Evolutionary conservation across 129 eudicot genomes (phyloP), one percentile per base, ranked within the genome.

Genomic region (Sambucus nigra): DNA sequence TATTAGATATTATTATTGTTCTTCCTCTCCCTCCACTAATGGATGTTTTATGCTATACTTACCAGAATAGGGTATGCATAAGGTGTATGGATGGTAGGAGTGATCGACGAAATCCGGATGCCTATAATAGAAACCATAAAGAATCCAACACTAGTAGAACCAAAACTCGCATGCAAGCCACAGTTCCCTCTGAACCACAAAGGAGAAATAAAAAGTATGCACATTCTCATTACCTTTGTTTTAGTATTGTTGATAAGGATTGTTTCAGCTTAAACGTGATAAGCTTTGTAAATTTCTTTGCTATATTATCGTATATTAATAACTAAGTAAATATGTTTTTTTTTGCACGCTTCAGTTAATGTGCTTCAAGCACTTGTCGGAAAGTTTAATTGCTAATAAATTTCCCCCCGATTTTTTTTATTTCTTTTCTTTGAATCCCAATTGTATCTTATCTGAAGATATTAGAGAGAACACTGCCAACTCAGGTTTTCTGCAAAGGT

Each of bases 311-410:
- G n/a, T n/a, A n/a, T n/a, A n/a, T n/a, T n/a, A n/a, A 5, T 19
- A 17, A 21, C 21, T 25, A 20, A 7, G 12, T 33, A 3, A n/a
- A 49, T 17, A n/a, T 58, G n/a, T 17, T 49, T 53, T 7, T 27
- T 20, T 26, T 55, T 52, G 62, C 80, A 78, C 80, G 84, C 86
- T 83, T 68, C 96, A 88, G 52, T 54, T 83, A 31, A 88, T 88
- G 96, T 88, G 94, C 76, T 88, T 83, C 67, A 88, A 83, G 76
- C 71, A 74, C 61, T 64, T 88, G 31, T 80, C 88, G 87, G 94
- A 88, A 71, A 64, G 53, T 39, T 56, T 88, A 48, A 69, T 87
- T 27, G 24, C 77, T 53, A 69, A 74, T 14, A 64, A 60, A 7
- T 83, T 87, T 63, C 94, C 89, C 19, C 40, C 74, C 17, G 28